phyloP scores from a whole-genome alignment of 1,139 yeast genomes.

The Kodamaea suecica region DNA sequence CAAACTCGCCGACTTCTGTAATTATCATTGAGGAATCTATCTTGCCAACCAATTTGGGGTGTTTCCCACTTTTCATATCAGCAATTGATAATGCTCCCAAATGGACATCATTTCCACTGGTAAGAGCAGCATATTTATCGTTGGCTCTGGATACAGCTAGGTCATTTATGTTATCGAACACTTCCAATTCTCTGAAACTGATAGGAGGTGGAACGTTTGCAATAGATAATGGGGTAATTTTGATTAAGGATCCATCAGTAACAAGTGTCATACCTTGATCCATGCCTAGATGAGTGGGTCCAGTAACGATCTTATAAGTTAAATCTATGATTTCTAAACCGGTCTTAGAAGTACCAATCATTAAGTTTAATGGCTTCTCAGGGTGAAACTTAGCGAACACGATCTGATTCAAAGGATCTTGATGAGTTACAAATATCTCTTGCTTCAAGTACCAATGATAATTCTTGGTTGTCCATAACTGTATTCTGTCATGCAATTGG shows the following conservation, averaged over 20 bases:
- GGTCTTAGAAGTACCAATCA: conserved; percentile 51
- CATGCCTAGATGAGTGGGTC: conserved; percentile 63
- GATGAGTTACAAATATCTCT: conserved; percentile 44
- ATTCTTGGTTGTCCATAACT: conserved; percentile 88
- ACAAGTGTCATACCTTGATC: conserved; percentile 82
- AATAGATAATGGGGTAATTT: conserved; percentile 75
- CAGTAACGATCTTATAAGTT: conserved; percentile 60
- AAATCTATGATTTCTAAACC: conserved; percentile 66
- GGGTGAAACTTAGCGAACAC: conserved; percentile 77
- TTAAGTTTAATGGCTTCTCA: conserved; percentile 74
- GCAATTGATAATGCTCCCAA: conserved; percentile 24
- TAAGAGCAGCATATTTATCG: conserved; percentile 54
- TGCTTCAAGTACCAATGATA: conserved; percentile 95
- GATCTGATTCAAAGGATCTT: conserved; percentile 30
- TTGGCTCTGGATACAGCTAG: conserved; percentile 65
- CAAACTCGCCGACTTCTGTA: conserved; percentile 41
- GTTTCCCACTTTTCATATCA: conserved; percentile 37
- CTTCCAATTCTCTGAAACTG: conserved; percentile 62
- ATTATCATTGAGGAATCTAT: conserved; percentile 26
- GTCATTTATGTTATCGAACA: conserved; percentile 53
- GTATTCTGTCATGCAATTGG: conserved; percentile 58
- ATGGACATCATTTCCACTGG: conserved; percentile 33
- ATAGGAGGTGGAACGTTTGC: conserved; percentile 98
- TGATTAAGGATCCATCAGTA: conserved; percentile 70
- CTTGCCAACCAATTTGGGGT: conserved; percentile 43